phyloP scores from a whole-genome alignment of 176 grass and related monocot species.

The Musa acuminata region DNA sequence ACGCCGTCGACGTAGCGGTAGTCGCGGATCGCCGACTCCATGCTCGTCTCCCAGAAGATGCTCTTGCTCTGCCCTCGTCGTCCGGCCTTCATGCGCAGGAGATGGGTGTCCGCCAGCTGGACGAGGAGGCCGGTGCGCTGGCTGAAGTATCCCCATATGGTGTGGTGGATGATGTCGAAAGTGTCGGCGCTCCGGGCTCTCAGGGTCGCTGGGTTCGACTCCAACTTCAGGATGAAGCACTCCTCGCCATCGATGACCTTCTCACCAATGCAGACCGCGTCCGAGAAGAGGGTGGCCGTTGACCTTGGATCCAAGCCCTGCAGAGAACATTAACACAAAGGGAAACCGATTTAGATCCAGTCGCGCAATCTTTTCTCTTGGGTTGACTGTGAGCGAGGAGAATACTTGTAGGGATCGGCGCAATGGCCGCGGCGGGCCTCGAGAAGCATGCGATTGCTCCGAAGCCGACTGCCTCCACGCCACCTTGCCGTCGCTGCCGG shows the following conservation, averaged over 20 bases:
- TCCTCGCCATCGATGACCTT: constrained; percentile 76
- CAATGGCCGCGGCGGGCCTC: constrained; percentile 66
- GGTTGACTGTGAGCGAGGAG: background rate
- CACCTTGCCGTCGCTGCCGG: constrained; percentile 71
- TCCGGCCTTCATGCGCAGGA: constrained; percentile 85
- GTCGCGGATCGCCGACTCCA: constrained; percentile 80
- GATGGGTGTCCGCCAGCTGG: constrained; percentile 84
- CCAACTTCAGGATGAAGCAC: constrained; percentile 97
- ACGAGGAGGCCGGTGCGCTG: constrained; percentile 93
- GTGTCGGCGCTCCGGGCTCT: constrained; percentile 49
- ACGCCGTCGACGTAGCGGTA: constrained; percentile 82
- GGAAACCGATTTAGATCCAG: no score
- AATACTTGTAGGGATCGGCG: constrained; percentile 84
- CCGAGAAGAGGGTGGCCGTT: constrained; percentile 86
- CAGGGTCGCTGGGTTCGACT: constrained; percentile 49
- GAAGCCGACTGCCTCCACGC: constrained; percentile 80
- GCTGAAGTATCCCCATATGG: constrained; percentile 96
- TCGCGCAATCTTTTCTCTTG: no score
- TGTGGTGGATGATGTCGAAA: constrained; percentile 94
- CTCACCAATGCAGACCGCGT: constrained; percentile 86
- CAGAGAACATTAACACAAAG: no score
- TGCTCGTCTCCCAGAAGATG: constrained; percentile 95
- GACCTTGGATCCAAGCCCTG: constrained; percentile 78
- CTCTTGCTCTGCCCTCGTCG: constrained; percentile 44
- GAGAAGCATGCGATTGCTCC: constrained; percentile 39